phyloP scores from a whole-genome alignment of 768 basidiomycete species.

The Terana coerulea region DNA sequence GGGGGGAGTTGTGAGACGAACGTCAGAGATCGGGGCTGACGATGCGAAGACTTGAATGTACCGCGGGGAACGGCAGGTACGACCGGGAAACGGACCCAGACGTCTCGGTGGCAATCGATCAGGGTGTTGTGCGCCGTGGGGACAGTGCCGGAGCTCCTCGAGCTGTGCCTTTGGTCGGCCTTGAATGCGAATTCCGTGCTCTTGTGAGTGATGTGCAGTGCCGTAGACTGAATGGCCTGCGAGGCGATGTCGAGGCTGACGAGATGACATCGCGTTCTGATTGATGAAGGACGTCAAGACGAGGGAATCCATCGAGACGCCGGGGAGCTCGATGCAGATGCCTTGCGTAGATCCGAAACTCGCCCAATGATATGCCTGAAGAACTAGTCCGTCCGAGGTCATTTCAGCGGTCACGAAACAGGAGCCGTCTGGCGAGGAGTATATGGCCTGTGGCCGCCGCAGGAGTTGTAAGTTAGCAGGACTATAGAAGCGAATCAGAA shows the following conservation, averaged over 20 bases:
- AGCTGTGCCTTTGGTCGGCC: constrained; percentile 24
- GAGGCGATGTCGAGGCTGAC: constrained; percentile 34
- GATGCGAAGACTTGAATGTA: constrained; percentile 34
- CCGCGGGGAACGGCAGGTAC: constrained; percentile 46
- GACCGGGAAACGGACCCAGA: constrained; percentile 62
- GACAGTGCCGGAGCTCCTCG: constrained; percentile 7
- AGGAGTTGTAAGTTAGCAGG: constrained; percentile 42
- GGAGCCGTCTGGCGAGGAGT: constrained; percentile 52
- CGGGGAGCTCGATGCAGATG: constrained; percentile 33
- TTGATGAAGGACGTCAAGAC: constrained; percentile 43
- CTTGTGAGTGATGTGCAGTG: constrained; percentile 50
- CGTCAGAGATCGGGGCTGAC: constrained; percentile 33
- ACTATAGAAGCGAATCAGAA: constrained; percentile 24
- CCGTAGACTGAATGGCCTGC: constrained; percentile 36
- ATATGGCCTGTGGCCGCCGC: constrained; percentile 30
- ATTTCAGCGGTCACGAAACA: constrained; percentile 40
- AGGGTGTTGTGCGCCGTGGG: constrained; percentile 43
- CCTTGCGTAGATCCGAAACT: constrained; percentile 53
- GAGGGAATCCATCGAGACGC: constrained; percentile 21
- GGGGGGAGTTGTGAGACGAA: constrained; percentile 41
- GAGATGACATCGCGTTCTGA: constrained; percentile 38
- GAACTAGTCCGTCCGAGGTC: constrained; percentile 12
- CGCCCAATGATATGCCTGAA: constrained; percentile 50
- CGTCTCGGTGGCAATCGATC: constrained; percentile 50
- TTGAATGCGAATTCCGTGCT: constrained; percentile 54